Conservation (phyloP, 345 rosid species). For the Eucalyptus brandiana region DNA sequence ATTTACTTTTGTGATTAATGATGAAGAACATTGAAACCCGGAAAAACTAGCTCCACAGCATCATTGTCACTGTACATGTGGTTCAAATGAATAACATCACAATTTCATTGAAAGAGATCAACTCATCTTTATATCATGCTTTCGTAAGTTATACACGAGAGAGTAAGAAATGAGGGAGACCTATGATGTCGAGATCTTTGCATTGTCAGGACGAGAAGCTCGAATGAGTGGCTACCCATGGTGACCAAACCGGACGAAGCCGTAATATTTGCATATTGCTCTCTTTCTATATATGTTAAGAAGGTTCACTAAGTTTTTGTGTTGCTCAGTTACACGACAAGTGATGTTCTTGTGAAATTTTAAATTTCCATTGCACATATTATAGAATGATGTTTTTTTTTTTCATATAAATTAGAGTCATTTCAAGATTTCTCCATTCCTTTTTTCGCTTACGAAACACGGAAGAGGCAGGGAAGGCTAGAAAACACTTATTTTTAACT, state of each 20-base stretch:
- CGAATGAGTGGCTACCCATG: not conserved
- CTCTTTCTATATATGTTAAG: not conserved
- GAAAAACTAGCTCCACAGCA: not conserved
- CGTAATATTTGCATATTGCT: not conserved
- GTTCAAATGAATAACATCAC: fast-evolving
- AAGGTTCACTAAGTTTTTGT: not conserved
- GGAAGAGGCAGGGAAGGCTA: not conserved
- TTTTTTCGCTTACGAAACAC: not conserved
- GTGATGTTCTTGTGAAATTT: not conserved
- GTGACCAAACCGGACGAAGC: not conserved
- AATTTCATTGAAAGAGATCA: not conserved
- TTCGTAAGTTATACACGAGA: not conserved
- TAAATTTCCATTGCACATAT: not conserved
- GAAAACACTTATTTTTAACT: too few relatives aligned
- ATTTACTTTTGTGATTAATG: not conserved
- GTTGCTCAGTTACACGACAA: not conserved
- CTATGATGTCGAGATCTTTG: not conserved
- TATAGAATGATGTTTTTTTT: not conserved
- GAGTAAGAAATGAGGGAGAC: not conserved
- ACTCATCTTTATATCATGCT: not conserved
- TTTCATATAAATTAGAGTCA: not conserved
- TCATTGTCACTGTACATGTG: fast-evolving
- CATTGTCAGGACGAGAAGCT: not conserved
- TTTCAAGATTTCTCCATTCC: not conserved
- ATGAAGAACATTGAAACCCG: not conserved